Evolutionary conservation across 169 alveolate genomes (phyloP), one percentile per base, ranked within the genome.

Genomic region (Blepharisma undulans): DNA sequence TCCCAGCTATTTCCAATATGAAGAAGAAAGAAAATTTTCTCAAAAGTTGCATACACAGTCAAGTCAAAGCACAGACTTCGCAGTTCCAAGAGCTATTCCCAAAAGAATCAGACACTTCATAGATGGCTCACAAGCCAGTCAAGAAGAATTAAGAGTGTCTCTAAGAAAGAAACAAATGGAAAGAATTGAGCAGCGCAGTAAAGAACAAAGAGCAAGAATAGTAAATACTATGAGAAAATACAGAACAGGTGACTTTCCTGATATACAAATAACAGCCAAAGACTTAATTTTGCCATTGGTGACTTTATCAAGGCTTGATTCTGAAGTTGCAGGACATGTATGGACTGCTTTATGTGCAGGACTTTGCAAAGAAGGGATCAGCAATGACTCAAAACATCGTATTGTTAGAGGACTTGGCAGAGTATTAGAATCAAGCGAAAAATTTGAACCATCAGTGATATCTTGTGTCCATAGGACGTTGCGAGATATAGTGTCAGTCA

Each of bases 181-280:
- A 96, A 88, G 86, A 86, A 72, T 92, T 22, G 77, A 60, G 8
- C 76, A 86, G 61, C 92, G 94, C 82, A 88, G 92, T 91, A 91
- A 90, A 34, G 92, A 93, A 60, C 91, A 90, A 22, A 85, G 92
- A 90, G 93, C 90, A 76, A 86, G 93, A 77, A 91, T 93, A 92
- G 88, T 94, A 30, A 91, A 92, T 32, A 48, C 93, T 60, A 93
- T 94, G 76, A 92, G 98, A 87, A 92, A 92, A 74, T 96, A 97
- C 89, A 92, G 98, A 87, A 93, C 87, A 25, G 98, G 98, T 36
- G 98, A 97, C 74, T 88, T 97, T 18, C 98, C 98, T 18, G 98
- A 97, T 92, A 96, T 97, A 59, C 82, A 92, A 92, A 96, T 97
- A 14, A 88, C 91, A 66, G 91, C 92, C 84, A 93, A 93, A 76